Percentiles rank a stretch among this genome's conserved stretches.
phyloP scores from a whole-genome alignment of 495 filamentous ascomycete genomes.

The Podospora anserina region DNA sequence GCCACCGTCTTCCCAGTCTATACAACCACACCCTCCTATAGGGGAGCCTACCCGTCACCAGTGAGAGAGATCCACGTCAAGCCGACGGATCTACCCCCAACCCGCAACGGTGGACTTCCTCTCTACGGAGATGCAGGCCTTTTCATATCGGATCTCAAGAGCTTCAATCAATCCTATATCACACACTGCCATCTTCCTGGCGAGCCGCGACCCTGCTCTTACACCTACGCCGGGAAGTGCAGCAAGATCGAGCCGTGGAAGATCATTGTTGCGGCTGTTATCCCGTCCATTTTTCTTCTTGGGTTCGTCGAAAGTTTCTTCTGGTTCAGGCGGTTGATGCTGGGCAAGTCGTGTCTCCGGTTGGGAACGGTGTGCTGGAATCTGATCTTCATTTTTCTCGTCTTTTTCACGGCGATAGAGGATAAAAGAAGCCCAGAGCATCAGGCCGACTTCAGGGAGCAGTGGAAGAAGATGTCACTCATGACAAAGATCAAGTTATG shows the following conservation, averaged over 20 bases:
- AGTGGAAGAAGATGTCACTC: constrained; percentile 43
- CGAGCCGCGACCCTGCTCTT: constrained; percentile 10
- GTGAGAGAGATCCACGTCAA: not conserved
- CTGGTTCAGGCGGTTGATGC: constrained; percentile 53
- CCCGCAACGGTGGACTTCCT: not conserved
- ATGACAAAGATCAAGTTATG: constrained; percentile 44
- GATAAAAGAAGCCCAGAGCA: constrained; percentile 42
- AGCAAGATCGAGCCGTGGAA: constrained; percentile 30
- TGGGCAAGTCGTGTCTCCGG: constrained; percentile 46
- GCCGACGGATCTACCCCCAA: not conserved
- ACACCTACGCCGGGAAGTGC: constrained; percentile 30
- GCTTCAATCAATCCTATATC: constrained; percentile 6
- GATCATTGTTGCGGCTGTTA: constrained; percentile 39
- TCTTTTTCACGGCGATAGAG: constrained; percentile 42
- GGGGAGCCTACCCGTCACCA: not conserved
- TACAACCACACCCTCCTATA: constrained; percentile 13
- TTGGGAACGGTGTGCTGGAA: constrained; percentile 51
- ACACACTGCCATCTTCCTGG: not conserved
- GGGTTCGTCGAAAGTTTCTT: constrained; percentile 50
- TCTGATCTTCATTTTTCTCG: constrained; percentile 39
- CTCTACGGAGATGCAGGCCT: not conserved
- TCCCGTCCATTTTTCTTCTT: constrained; percentile 43
- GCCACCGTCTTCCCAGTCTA: constrained; percentile 29
- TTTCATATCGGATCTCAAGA: not conserved
- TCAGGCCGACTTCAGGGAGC: constrained; percentile 37